Evolutionary conservation across 2,329 filamentous ascomycete genomes (phyloP).

Genomic region (Fusarium virguliforme): DNA sequence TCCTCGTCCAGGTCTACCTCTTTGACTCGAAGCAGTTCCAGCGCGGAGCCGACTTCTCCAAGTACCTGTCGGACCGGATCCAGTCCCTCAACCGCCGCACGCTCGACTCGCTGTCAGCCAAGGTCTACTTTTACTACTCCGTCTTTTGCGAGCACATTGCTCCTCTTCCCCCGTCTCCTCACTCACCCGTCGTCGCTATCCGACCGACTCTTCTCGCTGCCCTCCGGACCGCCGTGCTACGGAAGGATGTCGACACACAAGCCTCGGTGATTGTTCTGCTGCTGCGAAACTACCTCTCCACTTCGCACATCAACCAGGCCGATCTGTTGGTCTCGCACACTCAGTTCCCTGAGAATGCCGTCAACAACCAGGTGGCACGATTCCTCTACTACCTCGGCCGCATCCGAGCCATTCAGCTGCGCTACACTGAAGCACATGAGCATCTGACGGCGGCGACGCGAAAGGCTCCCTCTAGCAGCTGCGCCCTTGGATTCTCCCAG

Average conservation of each 20-base stretch:
- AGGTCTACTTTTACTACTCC: slow-evolving; percentile 98
- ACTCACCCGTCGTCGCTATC: slow-evolving; percentile 88
- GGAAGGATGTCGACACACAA: slow-evolving; percentile 98
- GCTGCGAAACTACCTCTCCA: slow-evolving; percentile 95
- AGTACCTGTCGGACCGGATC: slow-evolving; percentile 85
- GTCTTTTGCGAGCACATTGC: slow-evolving; percentile 94
- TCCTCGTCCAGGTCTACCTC: slow-evolving; percentile 88
- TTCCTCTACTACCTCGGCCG: slow-evolving; percentile 98
- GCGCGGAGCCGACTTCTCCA: slow-evolving; percentile 87
- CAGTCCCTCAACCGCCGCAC: slow-evolving; percentile 93
- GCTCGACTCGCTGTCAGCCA: slow-evolving; percentile 91
- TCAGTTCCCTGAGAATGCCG: slow-evolving; percentile 92
- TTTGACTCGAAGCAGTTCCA: slow-evolving; percentile 88
- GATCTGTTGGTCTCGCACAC: slow-evolving; percentile 97
- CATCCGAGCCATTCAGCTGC: slow-evolving; percentile 95
- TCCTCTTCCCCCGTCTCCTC: slow-evolving; percentile 89
- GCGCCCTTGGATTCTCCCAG: slow-evolving; percentile 94
- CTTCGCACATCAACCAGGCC: slow-evolving; percentile 96
- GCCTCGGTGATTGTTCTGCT: slow-evolving; percentile 95
- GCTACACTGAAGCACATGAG: slow-evolving; percentile 97
- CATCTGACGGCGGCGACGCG: slow-evolving; percentile 93
- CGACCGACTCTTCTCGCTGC: slow-evolving; percentile 89
- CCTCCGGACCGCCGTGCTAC: slow-evolving; percentile 93
- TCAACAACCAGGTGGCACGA: slow-evolving; percentile 97
- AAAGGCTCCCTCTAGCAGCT: slow-evolving; percentile 91